Conservation (phyloP, 345 rosid species). For the Angophora floribunda region DNA sequence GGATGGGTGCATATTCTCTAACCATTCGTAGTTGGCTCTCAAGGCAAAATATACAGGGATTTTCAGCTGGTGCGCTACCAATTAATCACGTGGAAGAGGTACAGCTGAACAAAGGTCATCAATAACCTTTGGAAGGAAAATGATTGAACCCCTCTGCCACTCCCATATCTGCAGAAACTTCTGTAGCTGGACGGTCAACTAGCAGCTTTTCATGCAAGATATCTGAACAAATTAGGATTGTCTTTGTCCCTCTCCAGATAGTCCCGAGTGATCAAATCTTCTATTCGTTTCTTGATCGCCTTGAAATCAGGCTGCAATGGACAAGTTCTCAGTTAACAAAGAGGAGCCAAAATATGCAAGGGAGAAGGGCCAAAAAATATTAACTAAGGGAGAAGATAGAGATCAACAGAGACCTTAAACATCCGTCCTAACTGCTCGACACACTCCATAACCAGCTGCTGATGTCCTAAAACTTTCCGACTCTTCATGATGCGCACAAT, state of each 20-base stretch:
- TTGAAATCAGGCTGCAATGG: conserved; percentile 67
- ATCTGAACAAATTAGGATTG: conserved; percentile 39
- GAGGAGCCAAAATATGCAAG: background rate
- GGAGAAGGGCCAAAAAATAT: background rate
- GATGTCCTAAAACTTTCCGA: conserved; percentile 49
- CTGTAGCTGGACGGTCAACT: background rate
- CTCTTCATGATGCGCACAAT: conserved; percentile 79
- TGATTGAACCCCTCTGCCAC: background rate
- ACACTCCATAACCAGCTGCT: conserved; percentile 45
- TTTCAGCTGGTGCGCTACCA: background rate
- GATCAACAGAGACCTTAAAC: conserved; percentile 43
- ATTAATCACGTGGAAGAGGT: background rate
- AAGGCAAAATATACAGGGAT: background rate
- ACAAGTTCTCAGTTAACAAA: background rate
- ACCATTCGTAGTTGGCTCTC: background rate
- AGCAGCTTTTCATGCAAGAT: conserved; percentile 25
- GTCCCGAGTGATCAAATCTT: conserved; percentile 61
- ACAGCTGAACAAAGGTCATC: fast-evolving
- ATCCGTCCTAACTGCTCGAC: conserved; percentile 61
- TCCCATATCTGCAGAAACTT: fast-evolving
- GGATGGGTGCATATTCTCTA: background rate
- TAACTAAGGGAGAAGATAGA: background rate
- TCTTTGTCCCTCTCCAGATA: conserved; percentile 60
- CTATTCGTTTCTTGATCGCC: conserved; percentile 70
- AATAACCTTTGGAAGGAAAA: background rate